Base-by-base conservation (phyloP, 2,329 filamentous ascomycete species). In the Phaeoacremonium minimum region DNA sequence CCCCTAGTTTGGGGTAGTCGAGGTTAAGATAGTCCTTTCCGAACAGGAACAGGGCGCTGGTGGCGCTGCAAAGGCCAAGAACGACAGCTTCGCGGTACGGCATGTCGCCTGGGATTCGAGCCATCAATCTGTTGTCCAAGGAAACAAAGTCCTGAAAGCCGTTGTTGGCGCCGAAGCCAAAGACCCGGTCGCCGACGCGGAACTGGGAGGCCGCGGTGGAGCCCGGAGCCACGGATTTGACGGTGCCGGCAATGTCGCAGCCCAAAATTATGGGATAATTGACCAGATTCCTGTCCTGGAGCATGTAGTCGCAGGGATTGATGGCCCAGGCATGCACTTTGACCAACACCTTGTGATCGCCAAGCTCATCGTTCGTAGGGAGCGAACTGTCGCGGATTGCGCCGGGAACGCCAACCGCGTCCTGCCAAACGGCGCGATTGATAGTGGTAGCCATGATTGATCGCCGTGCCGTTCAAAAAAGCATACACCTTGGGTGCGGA, bases 221-320 rank as follows among this genome's bases (percentile, higher is more conserved):
- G 14, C 49, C 50, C n/a, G n/a, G n/a, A n/a, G n/a, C n/a, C 14
- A 57, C 39, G 20, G 49, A 45, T 13, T 49, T 40, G 28, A 58
- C 50, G n/a, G 49, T 51, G 33, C 60, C 55, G 12, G 59, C 51
- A 33, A 51, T 53, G 28, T 52, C 58, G 13, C 50, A 44, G 5
- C 58, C 58, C 4, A 61, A 46, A 18, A 68, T 48, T 15, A 40
- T 38, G 4, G 57, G 59, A 37, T 53, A 63, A 12, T 38, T 41
- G 28, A 38, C 41, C 38, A 39, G 43, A 11, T 44, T 35, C 26
- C 44, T 33, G 6, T 44, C 46, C 31, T 41, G 37, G 14, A 56
- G 52, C 11, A 53, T 49, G 22, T 41, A 32, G 14, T 59, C 53
- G 11, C 54, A 45, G 2, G 53, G 55, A 29, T 59, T 59, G 22